Evolutionary conservation across 306 rosid species (phyloP).

Genomic region (Datisca glomerata): DNA sequence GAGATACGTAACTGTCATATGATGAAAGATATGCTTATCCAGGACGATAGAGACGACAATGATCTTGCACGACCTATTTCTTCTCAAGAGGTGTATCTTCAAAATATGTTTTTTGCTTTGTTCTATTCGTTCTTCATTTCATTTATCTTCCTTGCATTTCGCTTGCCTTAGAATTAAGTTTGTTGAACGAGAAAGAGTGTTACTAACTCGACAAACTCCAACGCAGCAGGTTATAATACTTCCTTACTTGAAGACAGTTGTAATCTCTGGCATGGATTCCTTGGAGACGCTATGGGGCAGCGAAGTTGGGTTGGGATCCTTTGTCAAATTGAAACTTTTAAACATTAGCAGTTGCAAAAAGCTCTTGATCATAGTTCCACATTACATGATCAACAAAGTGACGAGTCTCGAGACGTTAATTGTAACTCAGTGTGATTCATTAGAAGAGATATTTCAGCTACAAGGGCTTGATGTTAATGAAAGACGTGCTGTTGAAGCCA

Average conservation of each 20-base stretch:
- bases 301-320: conserved; percentile 7
- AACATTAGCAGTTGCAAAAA: not conserved
- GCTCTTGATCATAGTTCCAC: conserved; percentile 5
- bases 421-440: conserved; percentile 6
- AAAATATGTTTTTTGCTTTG: too few relatives aligned
- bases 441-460: conserved; percentile 6
- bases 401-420: conserved; percentile 11
- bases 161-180: too few relatives aligned
- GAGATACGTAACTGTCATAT: conserved; percentile 9
- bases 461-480: not conserved
- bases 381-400: conserved; percentile 1
- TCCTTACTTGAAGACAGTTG: conserved; percentile 6
- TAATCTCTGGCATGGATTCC: conserved; percentile 12
- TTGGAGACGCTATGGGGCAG: conserved; percentile 13
- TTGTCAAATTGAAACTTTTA: conserved; percentile 2
- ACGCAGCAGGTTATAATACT: conserved; percentile 2
- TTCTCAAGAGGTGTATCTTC: not conserved
- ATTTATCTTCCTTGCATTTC: too few relatives aligned
- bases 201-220: not conserved
- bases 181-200: too few relatives aligned
- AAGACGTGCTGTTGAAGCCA: not conserved
- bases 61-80: too few relatives aligned
- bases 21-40: conserved; percentile 12
- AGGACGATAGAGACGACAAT: conserved; percentile 2
- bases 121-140: too few relatives aligned